These are phyloP conservation scores for Linanthus parryae DNA, from an alignment of 148 eudicot species.

Conservation along the genomic window DNA sequence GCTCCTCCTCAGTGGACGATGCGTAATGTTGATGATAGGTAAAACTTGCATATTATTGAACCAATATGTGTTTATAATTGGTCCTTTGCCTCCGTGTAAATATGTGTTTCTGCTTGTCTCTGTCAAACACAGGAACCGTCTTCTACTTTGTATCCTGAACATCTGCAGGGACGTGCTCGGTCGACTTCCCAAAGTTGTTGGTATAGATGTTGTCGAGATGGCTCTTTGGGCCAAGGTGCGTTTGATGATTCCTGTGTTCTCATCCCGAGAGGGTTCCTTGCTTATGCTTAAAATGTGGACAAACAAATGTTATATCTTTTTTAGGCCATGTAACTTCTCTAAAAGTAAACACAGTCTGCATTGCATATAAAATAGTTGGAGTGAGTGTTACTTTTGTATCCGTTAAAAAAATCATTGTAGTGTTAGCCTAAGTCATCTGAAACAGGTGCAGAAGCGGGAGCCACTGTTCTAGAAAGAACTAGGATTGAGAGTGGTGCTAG, in stretches of 20 bases:
- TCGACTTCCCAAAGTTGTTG: conserved; percentile 90
- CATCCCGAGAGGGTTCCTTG: too few species aligned
- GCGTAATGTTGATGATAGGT: conserved; percentile 99
- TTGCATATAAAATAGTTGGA: too few species aligned
- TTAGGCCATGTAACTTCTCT: too few species aligned
- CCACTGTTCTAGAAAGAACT: too few species aligned
- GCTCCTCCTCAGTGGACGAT: conserved; percentile 98
- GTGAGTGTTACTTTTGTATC: too few species aligned
- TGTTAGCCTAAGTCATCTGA: too few species aligned
- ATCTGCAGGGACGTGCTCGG: conserved; percentile 79
- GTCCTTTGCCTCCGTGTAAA: background rate
- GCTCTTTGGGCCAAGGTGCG: conserved; percentile 99
- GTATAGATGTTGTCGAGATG: conserved; percentile 98
- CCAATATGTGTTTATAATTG: background rate
- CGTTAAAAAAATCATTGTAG: too few species aligned
- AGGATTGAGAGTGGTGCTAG: too few species aligned
- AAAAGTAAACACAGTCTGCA: too few species aligned
- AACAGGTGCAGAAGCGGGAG: too few species aligned
- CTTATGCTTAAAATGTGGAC: too few species aligned
- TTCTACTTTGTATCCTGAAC: conserved; percentile 69
- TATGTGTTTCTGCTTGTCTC: background rate
- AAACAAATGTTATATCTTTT: too few species aligned
- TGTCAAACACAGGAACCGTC: conserved; percentile 57
- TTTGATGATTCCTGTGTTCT: conserved; percentile 3
- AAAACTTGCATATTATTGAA: background rate